These are phyloP conservation scores for Puccinia polysora DNA, from an alignment of 1,284 basidiomycete species.

Conservation along the genomic window DNA sequence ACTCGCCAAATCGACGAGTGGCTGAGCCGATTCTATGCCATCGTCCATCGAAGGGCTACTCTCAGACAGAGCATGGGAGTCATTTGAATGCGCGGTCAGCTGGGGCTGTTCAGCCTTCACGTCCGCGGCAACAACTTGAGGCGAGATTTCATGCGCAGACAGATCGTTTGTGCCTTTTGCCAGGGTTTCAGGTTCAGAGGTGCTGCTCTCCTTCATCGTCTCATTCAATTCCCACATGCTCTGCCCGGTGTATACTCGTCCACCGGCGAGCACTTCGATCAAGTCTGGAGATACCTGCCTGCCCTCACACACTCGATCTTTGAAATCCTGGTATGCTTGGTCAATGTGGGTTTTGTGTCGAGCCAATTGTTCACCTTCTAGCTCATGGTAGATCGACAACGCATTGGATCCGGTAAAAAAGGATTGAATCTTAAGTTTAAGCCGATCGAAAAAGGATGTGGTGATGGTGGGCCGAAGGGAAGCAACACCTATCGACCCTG, in stretches of 20 bases:
- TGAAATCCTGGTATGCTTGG: constrained; percentile 53
- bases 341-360: constrained; percentile 53
- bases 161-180: not conserved
- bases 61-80: no score
- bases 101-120: no score
- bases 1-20: constrained; percentile 3
- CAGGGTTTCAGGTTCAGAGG: not conserved
- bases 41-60: not conserved
- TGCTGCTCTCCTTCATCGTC: constrained; percentile 33
- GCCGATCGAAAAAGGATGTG: constrained; percentile 54
- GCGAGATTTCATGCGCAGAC: no score
- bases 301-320: constrained; percentile 52
- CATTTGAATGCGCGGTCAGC: no score
- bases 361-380: constrained; percentile 50
- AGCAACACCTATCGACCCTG: constrained; percentile 55
- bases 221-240: constrained; percentile 52
- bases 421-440: constrained; percentile 53
- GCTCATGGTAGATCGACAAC: constrained; percentile 51
- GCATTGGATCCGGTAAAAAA: constrained; percentile 54
- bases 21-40: not conserved
- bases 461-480: constrained; percentile 55
- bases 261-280: constrained; percentile 54
- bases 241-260: constrained; percentile 55
- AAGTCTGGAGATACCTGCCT: constrained; percentile 52
- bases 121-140: no score